Base-by-base conservation (phyloP, 164 flowering plant species). In the Tetracentron sinense region DNA sequence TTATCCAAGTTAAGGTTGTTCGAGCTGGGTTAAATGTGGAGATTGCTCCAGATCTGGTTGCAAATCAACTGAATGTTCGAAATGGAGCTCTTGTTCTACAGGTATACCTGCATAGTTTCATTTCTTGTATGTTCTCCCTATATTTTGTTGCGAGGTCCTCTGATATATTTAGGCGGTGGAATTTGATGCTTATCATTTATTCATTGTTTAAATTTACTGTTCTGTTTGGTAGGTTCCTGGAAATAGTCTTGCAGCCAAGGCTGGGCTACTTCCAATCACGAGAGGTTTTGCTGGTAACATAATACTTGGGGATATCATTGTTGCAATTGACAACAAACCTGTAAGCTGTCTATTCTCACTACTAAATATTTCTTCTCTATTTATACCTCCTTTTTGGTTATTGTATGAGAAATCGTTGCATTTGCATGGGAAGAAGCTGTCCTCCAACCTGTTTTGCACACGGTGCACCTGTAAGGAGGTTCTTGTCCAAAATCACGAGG, bases 241-340 rank as follows among this genome's bases (percentile, higher is more conserved):
- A 65, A 82, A 82, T 66, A 82, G 97, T 75, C 64, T 74, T 63
- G 97, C 91, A 53, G 94, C 89, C 53, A 86, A 89, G 76, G 94
- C 89, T 56, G 97, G 98, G 23, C 28, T 93, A 62, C 76, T 72
- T 64, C 82, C 98, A 19, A 93, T 95, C 6, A 74, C 84, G 3
- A 82, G 97, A 75, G 97, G 98, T 25, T 89, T 93, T 75, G 87
- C 96, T 54, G 97, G 98, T 48, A 93, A 86, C 54, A 89, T 93
- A 44, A 38, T 90, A 22, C 87, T 89, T 15, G 97, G 97, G 19
- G 98, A 93, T 63, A 75, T 93, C 56, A 93, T 90, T 56, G 72
- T 79, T 57, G 92, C 90, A 25, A 84, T 93, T 29, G 86, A 90
- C 70, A 69, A 77, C 26, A 86, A 83, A 73, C 84, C 86, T 50